phyloP scores from a whole-genome alignment of 495 filamentous ascomycete species.

The Aspergillus avenaceus region DNA sequence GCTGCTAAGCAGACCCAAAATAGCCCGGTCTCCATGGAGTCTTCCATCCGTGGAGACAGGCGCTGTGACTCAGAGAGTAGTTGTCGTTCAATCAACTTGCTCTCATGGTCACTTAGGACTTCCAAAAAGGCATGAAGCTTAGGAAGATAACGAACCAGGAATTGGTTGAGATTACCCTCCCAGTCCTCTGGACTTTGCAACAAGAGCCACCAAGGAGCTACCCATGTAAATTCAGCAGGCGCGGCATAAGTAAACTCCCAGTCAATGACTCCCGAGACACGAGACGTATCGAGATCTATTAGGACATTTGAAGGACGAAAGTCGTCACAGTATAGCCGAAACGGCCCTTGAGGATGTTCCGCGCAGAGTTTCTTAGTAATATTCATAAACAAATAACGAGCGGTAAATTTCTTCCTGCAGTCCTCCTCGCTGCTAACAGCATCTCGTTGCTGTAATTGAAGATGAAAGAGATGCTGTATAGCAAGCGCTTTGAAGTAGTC shows the following conservation, averaged over 20 bases:
- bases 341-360: not conserved
- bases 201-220: constrained; percentile 42
- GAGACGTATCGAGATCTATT: constrained; percentile 8
- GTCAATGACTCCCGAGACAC: constrained; percentile 8
- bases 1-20: constrained; percentile 25
- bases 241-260: constrained; percentile 13
- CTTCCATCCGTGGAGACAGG: constrained; percentile 18
- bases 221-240: constrained; percentile 16
- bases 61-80: constrained; percentile 8
- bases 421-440: constrained; percentile 30
- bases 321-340: constrained; percentile 20
- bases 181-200: constrained; percentile 25
- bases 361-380: constrained; percentile 19
- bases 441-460: constrained; percentile 43
- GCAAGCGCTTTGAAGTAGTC: constrained; percentile 32
- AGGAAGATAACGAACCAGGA: not conserved
- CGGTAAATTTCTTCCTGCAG: constrained; percentile 36
- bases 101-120: constrained; percentile 13
- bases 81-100: constrained; percentile 8
- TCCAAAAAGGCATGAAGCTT: constrained; percentile 16
- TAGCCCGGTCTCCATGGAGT: constrained; percentile 22
- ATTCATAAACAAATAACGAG: constrained; percentile 33
- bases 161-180: constrained; percentile 11
- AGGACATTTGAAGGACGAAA: constrained; percentile 22
- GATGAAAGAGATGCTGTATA: constrained; percentile 28